phyloP scores from a whole-genome alignment of 257 asterid species.

The Leptodermis oblonga region DNA sequence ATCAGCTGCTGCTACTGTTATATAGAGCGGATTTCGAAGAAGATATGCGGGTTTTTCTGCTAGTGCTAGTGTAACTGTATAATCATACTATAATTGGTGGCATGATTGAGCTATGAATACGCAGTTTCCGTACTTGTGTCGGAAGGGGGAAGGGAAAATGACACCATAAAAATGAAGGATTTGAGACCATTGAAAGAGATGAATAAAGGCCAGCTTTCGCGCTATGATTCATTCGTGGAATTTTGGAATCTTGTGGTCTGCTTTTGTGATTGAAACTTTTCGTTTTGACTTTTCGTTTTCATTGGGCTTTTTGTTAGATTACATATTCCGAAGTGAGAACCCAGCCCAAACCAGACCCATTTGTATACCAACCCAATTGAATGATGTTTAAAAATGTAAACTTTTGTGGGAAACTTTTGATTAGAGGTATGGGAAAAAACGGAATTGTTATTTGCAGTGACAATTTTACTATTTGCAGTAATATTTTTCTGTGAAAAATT shows the following conservation, averaged over 20 bases:
- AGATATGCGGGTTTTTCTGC: not conserved
- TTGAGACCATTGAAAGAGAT: conserved; percentile 6
- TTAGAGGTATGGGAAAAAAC: too few relatives aligned
- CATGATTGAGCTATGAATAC: not conserved
- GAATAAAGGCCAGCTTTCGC: not conserved
- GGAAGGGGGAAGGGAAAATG: not conserved
- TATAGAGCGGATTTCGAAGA: not conserved
- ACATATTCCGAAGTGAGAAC: not conserved
- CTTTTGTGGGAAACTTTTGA: too few relatives aligned
- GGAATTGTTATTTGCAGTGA: too few relatives aligned
- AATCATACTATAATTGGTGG: not conserved
- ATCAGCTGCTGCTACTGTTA: not conserved
- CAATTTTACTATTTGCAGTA: too few relatives aligned
- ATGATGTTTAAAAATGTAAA: too few relatives aligned
- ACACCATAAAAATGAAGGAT: conserved; percentile 3
- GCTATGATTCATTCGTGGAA: not conserved
- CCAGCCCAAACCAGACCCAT: not conserved
- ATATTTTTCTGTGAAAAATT: too few relatives aligned
- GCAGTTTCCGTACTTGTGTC: not conserved
- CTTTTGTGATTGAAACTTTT: not conserved
- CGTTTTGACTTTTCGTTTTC: too few relatives aligned
- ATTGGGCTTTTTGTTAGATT: too few relatives aligned
- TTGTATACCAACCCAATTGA: too few relatives aligned
- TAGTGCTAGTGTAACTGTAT: too few relatives aligned
- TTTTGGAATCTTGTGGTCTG: conserved; percentile 2